Conservation (phyloP, 2,329 filamentous ascomycete species). For the Alternaria sp. region DNA sequence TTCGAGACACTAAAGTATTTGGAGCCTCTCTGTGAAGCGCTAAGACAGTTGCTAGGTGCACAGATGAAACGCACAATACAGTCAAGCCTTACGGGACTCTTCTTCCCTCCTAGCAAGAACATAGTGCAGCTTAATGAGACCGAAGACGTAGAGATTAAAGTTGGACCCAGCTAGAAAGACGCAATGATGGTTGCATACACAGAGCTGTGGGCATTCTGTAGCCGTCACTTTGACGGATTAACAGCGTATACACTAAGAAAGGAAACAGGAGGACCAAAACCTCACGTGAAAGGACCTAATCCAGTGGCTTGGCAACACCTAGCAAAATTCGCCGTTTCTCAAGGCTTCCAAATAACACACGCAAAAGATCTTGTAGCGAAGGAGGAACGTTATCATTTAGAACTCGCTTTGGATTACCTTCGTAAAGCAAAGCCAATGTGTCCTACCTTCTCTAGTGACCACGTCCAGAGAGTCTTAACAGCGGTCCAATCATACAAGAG, state of each 20-base stretch:
- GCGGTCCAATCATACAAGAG: constrained; percentile 2
- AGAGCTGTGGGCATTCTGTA: constrained; percentile 21
- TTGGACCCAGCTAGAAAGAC: constrained; percentile 2
- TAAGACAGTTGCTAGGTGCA: constrained; percentile 19
- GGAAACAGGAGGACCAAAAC: constrained; percentile 15
- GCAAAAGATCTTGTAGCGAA: constrained; percentile 11
- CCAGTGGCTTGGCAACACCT: constrained; percentile 18
- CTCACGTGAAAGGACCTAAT: constrained; percentile 18
- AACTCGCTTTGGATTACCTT: constrained; percentile 22
- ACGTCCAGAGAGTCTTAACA: constrained; percentile 14
- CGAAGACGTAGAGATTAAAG: constrained; percentile 11
- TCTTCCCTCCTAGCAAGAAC: constrained; percentile 13
- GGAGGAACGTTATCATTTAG: constrained; percentile 8
- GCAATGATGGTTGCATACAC: constrained; percentile 16
- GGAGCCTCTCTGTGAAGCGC: constrained; percentile 19
- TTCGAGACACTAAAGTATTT: constrained; percentile 29
- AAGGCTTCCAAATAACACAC: constrained; percentile 12
- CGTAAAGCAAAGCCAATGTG: constrained; percentile 19
- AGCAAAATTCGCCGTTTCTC: constrained; percentile 11
- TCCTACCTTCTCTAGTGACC: constrained; percentile 5
- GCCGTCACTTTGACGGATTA: constrained; percentile 19
- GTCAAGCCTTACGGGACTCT: constrained; percentile 15
- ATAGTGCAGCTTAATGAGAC: constrained; percentile 17
- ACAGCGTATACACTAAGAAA: constrained; percentile 18
- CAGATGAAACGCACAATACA: constrained; percentile 20